These are phyloP conservation scores for Casuarina equisetifolia DNA, from an alignment of 306 rosid genomes.

Conservation along the genomic window DNA sequence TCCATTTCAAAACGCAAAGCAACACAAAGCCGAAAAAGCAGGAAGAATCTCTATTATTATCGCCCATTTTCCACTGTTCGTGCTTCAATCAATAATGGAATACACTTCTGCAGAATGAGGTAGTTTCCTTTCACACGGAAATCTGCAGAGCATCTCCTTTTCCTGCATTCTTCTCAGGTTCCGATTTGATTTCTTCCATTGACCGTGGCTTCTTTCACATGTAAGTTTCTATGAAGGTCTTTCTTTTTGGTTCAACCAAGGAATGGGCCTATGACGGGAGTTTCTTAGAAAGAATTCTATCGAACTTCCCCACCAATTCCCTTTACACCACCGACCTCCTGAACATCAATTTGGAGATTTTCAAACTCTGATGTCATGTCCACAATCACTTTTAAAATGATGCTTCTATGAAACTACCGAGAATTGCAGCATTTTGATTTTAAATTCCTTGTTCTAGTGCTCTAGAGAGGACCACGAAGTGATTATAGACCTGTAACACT, in stretches of 20 bases:
- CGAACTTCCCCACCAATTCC: not conserved
- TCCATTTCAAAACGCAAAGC: no score
- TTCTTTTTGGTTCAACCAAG: not conserved
- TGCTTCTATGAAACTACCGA: not conserved
- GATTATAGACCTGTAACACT: not conserved
- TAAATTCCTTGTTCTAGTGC: no score
- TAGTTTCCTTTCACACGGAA: no score
- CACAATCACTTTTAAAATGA: not conserved
- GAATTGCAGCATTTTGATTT: no score
- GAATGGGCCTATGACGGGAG: not conserved
- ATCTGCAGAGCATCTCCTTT: no score
- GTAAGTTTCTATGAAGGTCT: not conserved
- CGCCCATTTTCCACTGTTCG: no score
- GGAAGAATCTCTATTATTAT: no score
- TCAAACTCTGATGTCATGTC: not conserved
- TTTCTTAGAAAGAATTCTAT: not conserved
- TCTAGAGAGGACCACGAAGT: not conserved
- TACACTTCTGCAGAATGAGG: no score
- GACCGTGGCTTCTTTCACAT: not conserved
- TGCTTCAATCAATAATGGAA: no score
- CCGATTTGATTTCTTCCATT: conserved; percentile 16
- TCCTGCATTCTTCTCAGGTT: not conserved
- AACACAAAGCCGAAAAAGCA: not conserved
- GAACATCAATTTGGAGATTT: not conserved
- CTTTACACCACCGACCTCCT: not conserved